Evolutionary conservation across 2,329 filamentous ascomycete genomes (phyloP).

Genomic region (Penicillium sp.): DNA sequence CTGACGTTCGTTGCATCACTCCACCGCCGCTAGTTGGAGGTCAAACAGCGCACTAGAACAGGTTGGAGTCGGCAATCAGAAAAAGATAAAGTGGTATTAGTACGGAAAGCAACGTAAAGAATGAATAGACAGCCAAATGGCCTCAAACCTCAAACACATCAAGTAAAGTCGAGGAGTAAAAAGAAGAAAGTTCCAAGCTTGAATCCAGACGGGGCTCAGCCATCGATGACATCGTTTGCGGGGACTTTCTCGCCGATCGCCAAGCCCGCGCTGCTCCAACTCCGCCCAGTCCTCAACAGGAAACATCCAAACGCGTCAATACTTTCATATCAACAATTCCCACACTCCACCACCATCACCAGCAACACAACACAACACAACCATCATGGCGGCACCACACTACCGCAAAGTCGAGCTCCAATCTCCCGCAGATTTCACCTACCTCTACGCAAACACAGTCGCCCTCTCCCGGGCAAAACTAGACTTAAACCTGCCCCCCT

Average conservation of each 20-base stretch:
- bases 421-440: conserved; percentile 51
- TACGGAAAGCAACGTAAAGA: neutral
- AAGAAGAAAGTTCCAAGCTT: neutral
- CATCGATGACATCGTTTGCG: conserved; percentile 30
- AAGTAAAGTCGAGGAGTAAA: neutral
- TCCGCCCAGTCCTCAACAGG: neutral
- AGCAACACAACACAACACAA: conserved; percentile 11
- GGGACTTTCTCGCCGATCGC: conserved; percentile 9
- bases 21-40: neutral
- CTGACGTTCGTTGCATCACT: conserved; percentile 6
- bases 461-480: conserved; percentile 50
- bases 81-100: neutral
- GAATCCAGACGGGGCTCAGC: neutral
- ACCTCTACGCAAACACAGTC: conserved; percentile 50
- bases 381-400: conserved; percentile 36
- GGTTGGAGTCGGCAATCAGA: neutral
- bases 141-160: neutral
- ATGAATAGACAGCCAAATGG: neutral
- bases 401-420: conserved; percentile 56
- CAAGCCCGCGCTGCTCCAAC: conserved; percentile 12
- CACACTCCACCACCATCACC: conserved; percentile 11
- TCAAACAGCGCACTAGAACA: neutral
- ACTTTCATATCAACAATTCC: conserved; percentile 1
- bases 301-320: conserved; percentile 8
- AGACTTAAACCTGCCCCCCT: conserved; percentile 51